Evolutionary conservation across 192 early-diverging fungal species (phyloP).

Genomic region (Chytriomyces hyalinus): DNA sequence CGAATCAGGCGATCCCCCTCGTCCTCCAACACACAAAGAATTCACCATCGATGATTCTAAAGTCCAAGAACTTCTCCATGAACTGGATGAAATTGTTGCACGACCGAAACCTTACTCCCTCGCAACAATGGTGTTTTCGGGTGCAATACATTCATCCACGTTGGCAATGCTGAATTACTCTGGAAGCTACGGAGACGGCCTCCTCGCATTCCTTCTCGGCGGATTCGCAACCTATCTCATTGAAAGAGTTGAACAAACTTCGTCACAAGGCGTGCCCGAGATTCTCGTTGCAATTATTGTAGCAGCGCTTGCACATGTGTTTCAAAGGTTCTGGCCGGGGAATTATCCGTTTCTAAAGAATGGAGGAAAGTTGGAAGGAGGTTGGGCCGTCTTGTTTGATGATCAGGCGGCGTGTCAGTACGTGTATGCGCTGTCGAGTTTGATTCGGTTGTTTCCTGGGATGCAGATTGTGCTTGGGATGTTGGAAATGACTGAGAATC

Average conservation of each 20-base stretch:
- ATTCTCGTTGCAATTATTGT: slow-evolving; percentile 22
- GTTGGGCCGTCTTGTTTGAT: not conserved
- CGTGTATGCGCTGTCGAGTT: slow-evolving; percentile 5
- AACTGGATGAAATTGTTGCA: slow-evolving; percentile 18
- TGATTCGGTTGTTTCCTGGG: slow-evolving; percentile 24
- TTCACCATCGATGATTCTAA: not conserved
- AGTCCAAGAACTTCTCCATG: not conserved
- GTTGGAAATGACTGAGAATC: slow-evolving; percentile 22
- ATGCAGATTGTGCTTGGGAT: slow-evolving; percentile 17
- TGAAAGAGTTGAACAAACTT: not conserved
- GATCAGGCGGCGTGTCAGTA: slow-evolving; percentile 12
- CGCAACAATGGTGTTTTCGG: not conserved
- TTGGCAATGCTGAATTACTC: slow-evolving; percentile 19
- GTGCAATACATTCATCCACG: slow-evolving; percentile 9
- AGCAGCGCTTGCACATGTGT: slow-evolving; percentile 4
- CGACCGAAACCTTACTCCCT: not conserved
- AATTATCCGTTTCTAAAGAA: slow-evolving; percentile 15
- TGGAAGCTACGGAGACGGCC: not conserved
- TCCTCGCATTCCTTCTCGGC: slow-evolving; percentile 13
- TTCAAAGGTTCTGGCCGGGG: slow-evolving; percentile 22
- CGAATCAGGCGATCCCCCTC: not conserved
- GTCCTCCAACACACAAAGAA: not conserved
- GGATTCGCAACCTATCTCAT: not conserved
- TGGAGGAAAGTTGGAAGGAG: not conserved
- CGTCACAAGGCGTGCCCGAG: slow-evolving; percentile 13